Evolutionary conservation across 2,329 filamentous ascomycete genomes (phyloP), one percentile per base, ranked within the genome.

Genomic region (Phaeosphaeriaceae sp.): DNA sequence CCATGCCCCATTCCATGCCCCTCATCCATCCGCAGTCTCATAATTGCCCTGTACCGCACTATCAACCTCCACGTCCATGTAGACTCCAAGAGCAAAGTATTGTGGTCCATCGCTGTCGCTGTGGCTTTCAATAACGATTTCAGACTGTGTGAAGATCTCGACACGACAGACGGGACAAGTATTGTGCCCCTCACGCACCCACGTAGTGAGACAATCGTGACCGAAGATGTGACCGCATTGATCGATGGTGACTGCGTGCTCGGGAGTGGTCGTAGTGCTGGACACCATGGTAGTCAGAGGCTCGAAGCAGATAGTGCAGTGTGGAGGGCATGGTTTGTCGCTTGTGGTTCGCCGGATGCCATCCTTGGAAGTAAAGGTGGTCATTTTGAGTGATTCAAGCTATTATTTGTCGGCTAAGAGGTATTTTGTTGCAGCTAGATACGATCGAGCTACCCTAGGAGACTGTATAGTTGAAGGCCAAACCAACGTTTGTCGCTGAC

Each of bases 121-220:
- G 3, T 47, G 45, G 17, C 21, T 25, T n/a, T 15, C 21, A 15
- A 9, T 17, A 10, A 25, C 11, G 45, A 15, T 17, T 9, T 27
- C 15, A 25, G 21, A 3, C 42, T 45, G n/a, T 27, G 21, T n/a
- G 21, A 49, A 53, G 40, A 56, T 41, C 49, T 53, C 45, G 3
- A 53, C 27, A n/a, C 57, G 53, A 24, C 53, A 59, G 1, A 56
- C 24, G 15, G 57, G 53, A 24, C 57, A 59, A 6, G 57, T 59
- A n/a, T 56, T 59, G 27, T 45, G 48, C 7, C n/a, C n/a, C n/a
- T 48, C 47, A 19, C 41, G 44, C 49, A 55, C 53, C 53, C 56
- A 59, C 22, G 15, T 46, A 20, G 22, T 40, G 1, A 59, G 25
- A 31, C 56, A 55, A 7, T 33, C 13, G 15, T n/a, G 36, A 19